A percentile compares a stretch with the other conserved stretches of the same genome.
phyloP scores from a whole-genome alignment of 2,329 filamentous ascomycete genomes.

The Hypoxylon sp. region DNA sequence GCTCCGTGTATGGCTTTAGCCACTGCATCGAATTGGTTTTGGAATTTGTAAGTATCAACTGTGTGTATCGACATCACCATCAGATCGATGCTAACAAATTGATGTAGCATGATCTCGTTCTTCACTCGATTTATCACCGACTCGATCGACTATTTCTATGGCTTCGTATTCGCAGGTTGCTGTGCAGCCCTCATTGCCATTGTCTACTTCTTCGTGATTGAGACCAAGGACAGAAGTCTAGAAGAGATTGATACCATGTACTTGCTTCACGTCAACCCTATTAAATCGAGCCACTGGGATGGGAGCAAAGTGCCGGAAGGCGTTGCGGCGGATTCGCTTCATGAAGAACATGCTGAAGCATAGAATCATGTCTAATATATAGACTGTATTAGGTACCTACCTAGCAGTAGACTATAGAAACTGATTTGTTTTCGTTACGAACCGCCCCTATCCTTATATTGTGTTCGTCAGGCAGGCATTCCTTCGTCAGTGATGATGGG shows the following conservation, averaged over 20 bases:
- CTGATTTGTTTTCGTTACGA: constrained; percentile 24
- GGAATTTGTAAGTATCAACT: constrained; percentile 66
- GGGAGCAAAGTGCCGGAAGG: constrained; percentile 50
- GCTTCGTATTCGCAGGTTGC: constrained; percentile 79
- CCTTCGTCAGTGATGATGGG: neutral
- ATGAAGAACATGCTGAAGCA: constrained; percentile 38
- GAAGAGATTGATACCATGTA: constrained; percentile 88
- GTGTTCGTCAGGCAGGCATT: neutral
- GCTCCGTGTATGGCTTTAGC: constrained; percentile 69
- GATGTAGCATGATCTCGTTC: constrained; percentile 49
- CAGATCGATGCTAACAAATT: constrained; percentile 45
- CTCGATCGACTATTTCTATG: constrained; percentile 77
- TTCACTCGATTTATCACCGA: constrained; percentile 79
- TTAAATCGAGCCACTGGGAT: constrained; percentile 60
- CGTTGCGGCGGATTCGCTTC: constrained; percentile 25
- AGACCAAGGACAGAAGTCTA: constrained; percentile 78
- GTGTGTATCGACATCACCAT: neutral
- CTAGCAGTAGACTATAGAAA: constrained; percentile 24
- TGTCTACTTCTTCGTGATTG: constrained; percentile 83
- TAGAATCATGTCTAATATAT: constrained; percentile 18
- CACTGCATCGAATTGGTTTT: constrained; percentile 73
- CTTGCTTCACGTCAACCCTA: constrained; percentile 65
- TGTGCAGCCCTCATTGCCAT: constrained; percentile 73
- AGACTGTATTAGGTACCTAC: constrained; percentile 30
- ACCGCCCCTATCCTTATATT: neutral